Percentiles rank a stretch among this genome's conserved stretches.
These are phyloP conservation scores for Cenchrus purpureus DNA, from an alignment of 176 grass and related monocot genomes.

Conservation along the genomic window DNA sequence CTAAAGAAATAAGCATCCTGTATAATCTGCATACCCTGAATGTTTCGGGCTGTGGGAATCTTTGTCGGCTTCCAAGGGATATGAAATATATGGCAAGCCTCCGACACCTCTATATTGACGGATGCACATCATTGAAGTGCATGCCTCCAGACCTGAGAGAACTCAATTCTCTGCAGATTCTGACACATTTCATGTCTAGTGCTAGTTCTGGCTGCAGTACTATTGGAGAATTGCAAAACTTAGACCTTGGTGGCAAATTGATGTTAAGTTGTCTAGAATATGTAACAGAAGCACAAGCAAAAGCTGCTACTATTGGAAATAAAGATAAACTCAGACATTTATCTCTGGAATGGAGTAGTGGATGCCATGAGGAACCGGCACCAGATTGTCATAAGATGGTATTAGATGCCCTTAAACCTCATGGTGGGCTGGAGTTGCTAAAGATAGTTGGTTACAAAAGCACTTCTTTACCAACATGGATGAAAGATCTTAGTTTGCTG, in stretches of 20 bases:
- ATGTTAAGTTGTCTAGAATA: background rate
- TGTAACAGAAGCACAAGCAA: background rate
- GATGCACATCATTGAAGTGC: background rate
- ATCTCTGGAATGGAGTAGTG: slow-evolving; percentile 22
- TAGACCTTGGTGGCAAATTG: slow-evolving; percentile 16
- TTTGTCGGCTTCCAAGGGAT: slow-evolving; percentile 22
- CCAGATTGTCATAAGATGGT: background rate
- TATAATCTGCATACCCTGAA: slow-evolving; percentile 21
- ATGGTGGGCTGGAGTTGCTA: background rate
- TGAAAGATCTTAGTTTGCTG: slow-evolving; percentile 1
- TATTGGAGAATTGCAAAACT: background rate
- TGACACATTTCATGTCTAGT: slow-evolving; percentile 24
- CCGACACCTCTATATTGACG: background rate
- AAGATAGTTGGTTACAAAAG: background rate
- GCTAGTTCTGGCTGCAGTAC: slow-evolving; percentile 8
- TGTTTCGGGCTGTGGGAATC: accelerated
- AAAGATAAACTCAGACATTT: slow-evolving; percentile 22
- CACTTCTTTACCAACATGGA: background rate
- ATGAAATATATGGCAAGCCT: slow-evolving; percentile 41
- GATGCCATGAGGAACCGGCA: background rate
- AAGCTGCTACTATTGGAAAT: background rate
- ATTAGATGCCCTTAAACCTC: slow-evolving; percentile 19
- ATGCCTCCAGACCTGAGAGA: slow-evolving; percentile 28
- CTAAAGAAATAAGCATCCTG: background rate
- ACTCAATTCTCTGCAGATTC: background rate